These are phyloP conservation scores for Phaeolepiota aurea DNA, from an alignment of 768 basidiomycete genomes.

Conservation along the genomic window DNA sequence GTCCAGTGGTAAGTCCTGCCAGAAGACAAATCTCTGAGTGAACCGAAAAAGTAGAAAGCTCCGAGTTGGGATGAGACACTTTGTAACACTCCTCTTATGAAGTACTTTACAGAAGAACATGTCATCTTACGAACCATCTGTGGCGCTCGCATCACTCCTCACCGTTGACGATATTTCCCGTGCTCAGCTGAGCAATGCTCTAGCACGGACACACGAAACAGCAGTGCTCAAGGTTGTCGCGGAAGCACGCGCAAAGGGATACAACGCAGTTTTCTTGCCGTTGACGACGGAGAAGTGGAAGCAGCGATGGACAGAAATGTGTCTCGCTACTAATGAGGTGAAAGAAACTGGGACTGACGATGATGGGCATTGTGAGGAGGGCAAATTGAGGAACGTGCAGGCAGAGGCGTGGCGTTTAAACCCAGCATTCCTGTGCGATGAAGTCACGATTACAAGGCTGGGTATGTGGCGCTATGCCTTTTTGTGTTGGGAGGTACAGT, in stretches of 20 bases:
- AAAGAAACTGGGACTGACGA: slow-evolving; percentile 18
- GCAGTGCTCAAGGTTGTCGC: slow-evolving; percentile 43
- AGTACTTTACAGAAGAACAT: too few species aligned
- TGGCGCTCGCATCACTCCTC: slow-evolving; percentile 27
- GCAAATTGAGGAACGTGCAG: slow-evolving; percentile 21
- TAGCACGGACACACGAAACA: slow-evolving; percentile 22
- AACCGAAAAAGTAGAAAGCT: too few species aligned
- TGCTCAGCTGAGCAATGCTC: slow-evolving; percentile 9
- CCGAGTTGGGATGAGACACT: too few species aligned
- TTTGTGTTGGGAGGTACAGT: neutral
- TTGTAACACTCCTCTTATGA: too few species aligned
- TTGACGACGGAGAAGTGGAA: slow-evolving; percentile 87
- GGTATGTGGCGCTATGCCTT: slow-evolving; percentile 40
- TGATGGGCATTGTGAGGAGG: neutral
- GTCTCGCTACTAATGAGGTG: slow-evolving; percentile 46
- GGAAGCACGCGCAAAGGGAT: slow-evolving; percentile 56
- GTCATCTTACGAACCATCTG: slow-evolving; percentile 27
- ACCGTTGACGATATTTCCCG: slow-evolving; percentile 33
- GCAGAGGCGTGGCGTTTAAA: slow-evolving; percentile 79
- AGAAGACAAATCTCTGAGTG: neutral
- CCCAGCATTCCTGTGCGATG: slow-evolving; percentile 71
- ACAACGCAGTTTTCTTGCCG: slow-evolving; percentile 72
- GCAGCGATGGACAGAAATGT: slow-evolving; percentile 84
- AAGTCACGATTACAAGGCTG: slow-evolving; percentile 85
- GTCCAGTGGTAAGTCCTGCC: too few species aligned